Base-by-base conservation (phyloP, 2,329 filamentous ascomycete genomes). In the Ophiostoma perfectum region DNA sequence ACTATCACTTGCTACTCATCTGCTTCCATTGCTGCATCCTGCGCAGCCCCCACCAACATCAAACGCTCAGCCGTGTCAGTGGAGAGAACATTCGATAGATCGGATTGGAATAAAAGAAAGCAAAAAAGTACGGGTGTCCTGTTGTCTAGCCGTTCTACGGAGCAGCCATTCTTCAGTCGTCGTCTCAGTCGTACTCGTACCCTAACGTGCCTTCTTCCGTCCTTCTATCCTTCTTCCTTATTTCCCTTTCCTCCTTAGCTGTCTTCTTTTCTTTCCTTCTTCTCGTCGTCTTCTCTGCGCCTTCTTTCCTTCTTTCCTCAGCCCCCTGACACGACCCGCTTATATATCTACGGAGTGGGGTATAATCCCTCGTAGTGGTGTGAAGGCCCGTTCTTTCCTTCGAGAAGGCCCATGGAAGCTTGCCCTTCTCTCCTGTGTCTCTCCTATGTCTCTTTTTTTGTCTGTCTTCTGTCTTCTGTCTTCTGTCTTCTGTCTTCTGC, bases 51-150 rank as follows among this genome's bases (percentile, higher is more conserved):
- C 58, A 38, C 58, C 16, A 41, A 41, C 58, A 62, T 16, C 58
- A 62, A 62, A 16, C 58, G n/a, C 58, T 38, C 58, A 62, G 36
- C 58, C 49, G 49, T 55, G 27, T 55, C 49, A 18, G 49, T 55
- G 14, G 49, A 55, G 49, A 11, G n/a, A 27, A 14, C 27, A 27
- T 27, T 27, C 27, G 27, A 27, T 27, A 27, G 27, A 27, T 27
- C 27, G 27, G 27, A 27, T 27, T 27, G 27, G 27, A 27, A 27
- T 27, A 27, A 27, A 27, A 27, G 27, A 27, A 27, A 27, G 27
- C 27, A 5, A 5, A 47, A 47, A 47, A 14, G 45, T 47, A 47
- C 11, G 9, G 16, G 12, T n/a, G n/a, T 16, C 12, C 11, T 55
- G 49, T 45, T 5, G 42, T 45, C 27, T 55, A 27, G 27, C 27